Conservation (phyloP, 2,329 filamentous ascomycete genomes). For the Cytospora leucostoma region DNA sequence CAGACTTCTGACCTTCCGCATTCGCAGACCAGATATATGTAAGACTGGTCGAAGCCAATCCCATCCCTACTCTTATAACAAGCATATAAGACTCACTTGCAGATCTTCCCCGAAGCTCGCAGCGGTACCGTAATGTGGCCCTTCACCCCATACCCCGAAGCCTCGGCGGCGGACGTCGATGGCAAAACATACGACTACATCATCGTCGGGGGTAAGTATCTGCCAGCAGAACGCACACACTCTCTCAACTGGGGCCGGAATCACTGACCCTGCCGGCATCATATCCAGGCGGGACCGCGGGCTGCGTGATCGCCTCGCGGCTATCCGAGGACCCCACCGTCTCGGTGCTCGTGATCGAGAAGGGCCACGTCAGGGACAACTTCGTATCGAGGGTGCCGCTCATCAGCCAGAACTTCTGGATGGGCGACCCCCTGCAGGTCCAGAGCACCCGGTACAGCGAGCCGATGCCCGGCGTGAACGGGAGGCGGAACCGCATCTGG, state of each 20-base stretch:
- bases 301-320: constrained; percentile 49
- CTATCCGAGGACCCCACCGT: constrained; percentile 42
- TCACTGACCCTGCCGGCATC: too few relatives aligned
- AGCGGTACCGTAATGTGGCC: constrained; percentile 9
- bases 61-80: too few relatives aligned
- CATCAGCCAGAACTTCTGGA: constrained; percentile 33
- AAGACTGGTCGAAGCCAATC: too few relatives aligned
- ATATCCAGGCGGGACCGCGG: constrained; percentile 45
- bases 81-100: too few relatives aligned
- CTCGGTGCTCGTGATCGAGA: constrained; percentile 43
- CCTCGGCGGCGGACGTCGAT: not conserved
- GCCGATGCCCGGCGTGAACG: constrained; percentile 31
- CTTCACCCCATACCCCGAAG: constrained; percentile 2
- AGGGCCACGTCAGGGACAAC: constrained; percentile 36
- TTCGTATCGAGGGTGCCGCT: constrained; percentile 37
- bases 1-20: too few relatives aligned
- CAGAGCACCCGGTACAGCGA: constrained; percentile 34
- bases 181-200: constrained; percentile 11
- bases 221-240: too few relatives aligned
- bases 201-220: constrained; percentile 4
- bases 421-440: constrained; percentile 31
- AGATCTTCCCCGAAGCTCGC: too few relatives aligned
- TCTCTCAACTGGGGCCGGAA: not conserved
- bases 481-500: constrained; percentile 29
- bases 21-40: too few relatives aligned